phyloP scores from a whole-genome alignment of 1,284 basidiomycete species.

The Austroboletus niveus region DNA sequence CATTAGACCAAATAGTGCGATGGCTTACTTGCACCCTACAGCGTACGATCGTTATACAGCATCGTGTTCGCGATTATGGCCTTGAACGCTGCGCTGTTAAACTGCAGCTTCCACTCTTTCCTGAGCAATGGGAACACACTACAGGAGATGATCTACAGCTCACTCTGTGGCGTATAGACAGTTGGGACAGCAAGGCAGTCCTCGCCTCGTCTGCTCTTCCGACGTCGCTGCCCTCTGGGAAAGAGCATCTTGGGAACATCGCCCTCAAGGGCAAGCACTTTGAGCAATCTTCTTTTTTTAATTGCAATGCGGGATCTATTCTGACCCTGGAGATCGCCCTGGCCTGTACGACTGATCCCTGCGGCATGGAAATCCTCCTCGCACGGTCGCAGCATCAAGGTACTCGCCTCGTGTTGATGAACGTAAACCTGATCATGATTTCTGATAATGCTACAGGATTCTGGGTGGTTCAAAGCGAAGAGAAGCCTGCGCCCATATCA shows the following conservation, averaged over 20 bases:
- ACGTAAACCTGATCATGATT: neutral
- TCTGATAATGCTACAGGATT: slow-evolving; percentile 14
- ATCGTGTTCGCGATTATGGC: slow-evolving; percentile 24
- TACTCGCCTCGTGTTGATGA: slow-evolving; percentile 5
- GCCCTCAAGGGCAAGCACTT: slow-evolving; percentile 8
- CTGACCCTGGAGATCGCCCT: slow-evolving; percentile 23
- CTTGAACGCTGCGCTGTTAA: slow-evolving; percentile 18
- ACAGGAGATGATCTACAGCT: slow-evolving; percentile 17
- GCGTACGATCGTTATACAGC: slow-evolving; percentile 21
- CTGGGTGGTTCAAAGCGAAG: slow-evolving; percentile 21
- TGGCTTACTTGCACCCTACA: neutral
- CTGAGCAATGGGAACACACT: neutral
- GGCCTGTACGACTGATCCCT: slow-evolving; percentile 23
- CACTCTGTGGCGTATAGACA: slow-evolving; percentile 20
- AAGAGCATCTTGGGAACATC: slow-evolving; percentile 20
- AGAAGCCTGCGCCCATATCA: neutral
- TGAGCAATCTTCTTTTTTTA: slow-evolving; percentile 12
- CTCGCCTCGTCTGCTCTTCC: slow-evolving; percentile 14
- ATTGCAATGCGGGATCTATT: slow-evolving; percentile 15
- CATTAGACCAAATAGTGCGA: neutral
- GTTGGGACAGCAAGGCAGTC: slow-evolving; percentile 1
- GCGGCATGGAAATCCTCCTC: slow-evolving; percentile 23
- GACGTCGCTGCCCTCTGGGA: slow-evolving; percentile 4
- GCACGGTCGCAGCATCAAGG: slow-evolving; percentile 18
- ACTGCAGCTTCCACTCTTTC: slow-evolving; percentile 9